Evolutionary conservation across 345 rosid species (phyloP), one percentile per base, ranked within the genome.

Genomic region (Linum tenue): DNA sequence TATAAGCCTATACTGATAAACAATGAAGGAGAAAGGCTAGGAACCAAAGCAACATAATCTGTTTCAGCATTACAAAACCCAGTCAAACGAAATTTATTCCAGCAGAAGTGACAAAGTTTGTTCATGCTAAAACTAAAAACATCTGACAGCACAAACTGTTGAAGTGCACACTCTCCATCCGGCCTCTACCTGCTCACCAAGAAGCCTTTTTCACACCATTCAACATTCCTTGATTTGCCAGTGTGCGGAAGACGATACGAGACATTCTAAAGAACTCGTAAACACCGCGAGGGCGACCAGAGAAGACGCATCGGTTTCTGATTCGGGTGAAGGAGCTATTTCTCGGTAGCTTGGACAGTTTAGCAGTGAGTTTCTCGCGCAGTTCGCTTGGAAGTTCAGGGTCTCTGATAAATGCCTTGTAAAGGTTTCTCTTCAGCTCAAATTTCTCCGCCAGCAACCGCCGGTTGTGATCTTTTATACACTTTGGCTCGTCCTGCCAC

Each of bases 301-400:
- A 72, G 73, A 75, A 81, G 44, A 84, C 70, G 55, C 90, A 86
- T 5, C 90, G 56, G 64, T 86, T 83, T 16, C 83, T 78, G 15
- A 86, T 73, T 10, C 90, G 65, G 8, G 77, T 76, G 61, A 83
- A 83, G 9, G 92, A 78, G 61, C 90, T 81, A 69, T 87, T 87
- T 41, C 92, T 78, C 3, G 90, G 88, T 75, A 85, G 62, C 61
- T 71, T 77, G 2, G 86, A 75, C 10, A 83, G 75, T 80, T 87
- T 87, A 3, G 66, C 67, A 16, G 78, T 72, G 65, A 70, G 68
- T 63, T 74, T 80, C 17, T 87, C 92, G 4, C 92, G 70, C 70
- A 77, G 43, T 3, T 86, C 89, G 51, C 17, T 65, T 1, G 90
- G 83, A 62, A 85, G 85, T 5, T 77, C 66, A 16, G 85, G 78